Evolutionary conservation across 1,284 basidiomycete species (phyloP), one percentile per base, ranked within the genome.

Genomic region (Papiliotrema nemorosa): DNA sequence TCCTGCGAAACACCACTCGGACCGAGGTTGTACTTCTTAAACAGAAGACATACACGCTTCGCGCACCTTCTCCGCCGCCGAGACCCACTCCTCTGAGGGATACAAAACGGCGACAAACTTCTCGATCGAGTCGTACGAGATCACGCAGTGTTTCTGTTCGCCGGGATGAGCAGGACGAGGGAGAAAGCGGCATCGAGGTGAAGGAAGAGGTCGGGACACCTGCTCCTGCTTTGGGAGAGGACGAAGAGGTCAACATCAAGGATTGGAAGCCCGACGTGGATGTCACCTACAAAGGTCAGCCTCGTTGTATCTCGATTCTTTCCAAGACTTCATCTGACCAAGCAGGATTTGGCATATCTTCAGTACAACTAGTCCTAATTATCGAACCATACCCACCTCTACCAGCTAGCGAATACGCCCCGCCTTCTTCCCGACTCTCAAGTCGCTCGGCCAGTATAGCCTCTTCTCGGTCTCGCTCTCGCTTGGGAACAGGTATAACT

Each of bases 11-110:
- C 31, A 73, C 71, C 0, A 69, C 66, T 0, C 50, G 68, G 13
- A 73, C 71, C 3, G 71, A 73, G 47, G 71, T 71, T 5, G 64
- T 73, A 5, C 55, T 73, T 5, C 60, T 73, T 36, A 73, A 73
- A 69, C 59, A 69, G 43, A 73, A 73, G 50, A 53, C 55, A 16
- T 67, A 54, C 53, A 63, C 64, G 1, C 54, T 73, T 0, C 60
- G 69, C 3, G 57, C 64, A 0, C 69, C 68, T 0, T 63, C 66
- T 0, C 69, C 69, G 0, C 56, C 68, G 2, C 67, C 57, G 1
- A 45, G 21, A 29, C 35, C 50, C 25, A 45, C 26, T 5, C 47
- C 48, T 12, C 7, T 47, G 16, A 33, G 26, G 10, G 44, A 46
- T 16, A 47, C 31, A 5, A 46, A 29, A 41, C 31, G 22, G 20